Conservation (phyloP, 2,329 filamentous ascomycete species). For the Microdochium nivale region DNA sequence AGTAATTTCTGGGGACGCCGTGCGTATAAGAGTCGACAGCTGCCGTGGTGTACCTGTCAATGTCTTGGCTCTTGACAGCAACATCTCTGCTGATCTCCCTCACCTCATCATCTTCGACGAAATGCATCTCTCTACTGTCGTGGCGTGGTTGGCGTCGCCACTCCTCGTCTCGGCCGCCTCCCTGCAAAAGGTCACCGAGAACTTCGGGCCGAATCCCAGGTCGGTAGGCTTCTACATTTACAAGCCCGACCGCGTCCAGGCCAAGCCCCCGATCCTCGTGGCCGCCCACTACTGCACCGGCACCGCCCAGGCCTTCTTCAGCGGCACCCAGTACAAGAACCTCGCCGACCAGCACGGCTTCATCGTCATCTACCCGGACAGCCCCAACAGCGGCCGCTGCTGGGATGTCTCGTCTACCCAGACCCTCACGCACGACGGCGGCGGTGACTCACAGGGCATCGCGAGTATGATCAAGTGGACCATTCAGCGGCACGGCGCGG, state of each 20-base stretch:
- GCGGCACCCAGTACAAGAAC: conserved; percentile 35
- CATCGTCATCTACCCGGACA: conserved; percentile 46
- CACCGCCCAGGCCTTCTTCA: conserved; percentile 38
- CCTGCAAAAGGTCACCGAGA: conserved; percentile 16
- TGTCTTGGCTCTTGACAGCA: not conserved
- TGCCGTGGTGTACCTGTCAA: no score
- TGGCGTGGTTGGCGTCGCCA: not conserved
- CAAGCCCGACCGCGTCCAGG: conserved; percentile 23
- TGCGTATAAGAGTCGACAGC: not conserved
- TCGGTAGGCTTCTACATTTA: conserved; percentile 36
- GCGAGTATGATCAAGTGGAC: conserved; percentile 51
- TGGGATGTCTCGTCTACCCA: conserved; percentile 39
- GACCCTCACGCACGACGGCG: conserved; percentile 45
- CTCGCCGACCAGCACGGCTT: conserved; percentile 30
- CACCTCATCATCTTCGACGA: not conserved
- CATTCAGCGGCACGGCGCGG: conserved; percentile 40
- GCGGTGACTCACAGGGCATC: conserved; percentile 46
- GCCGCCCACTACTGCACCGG: conserved; percentile 47
- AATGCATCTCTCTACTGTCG: not conserved
- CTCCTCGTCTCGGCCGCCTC: conserved; percentile 4
- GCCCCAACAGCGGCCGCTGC: conserved; percentile 38
- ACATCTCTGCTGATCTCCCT: not conserved
- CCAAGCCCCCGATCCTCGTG: conserved; percentile 37
- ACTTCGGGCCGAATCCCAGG: conserved; percentile 25
- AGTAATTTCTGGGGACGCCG: not conserved